A percentile compares a stretch with the other conserved stretches of the same genome.
Conservation (phyloP, 352 stramenopile species). For the Peronospora belbahrii region DNA sequence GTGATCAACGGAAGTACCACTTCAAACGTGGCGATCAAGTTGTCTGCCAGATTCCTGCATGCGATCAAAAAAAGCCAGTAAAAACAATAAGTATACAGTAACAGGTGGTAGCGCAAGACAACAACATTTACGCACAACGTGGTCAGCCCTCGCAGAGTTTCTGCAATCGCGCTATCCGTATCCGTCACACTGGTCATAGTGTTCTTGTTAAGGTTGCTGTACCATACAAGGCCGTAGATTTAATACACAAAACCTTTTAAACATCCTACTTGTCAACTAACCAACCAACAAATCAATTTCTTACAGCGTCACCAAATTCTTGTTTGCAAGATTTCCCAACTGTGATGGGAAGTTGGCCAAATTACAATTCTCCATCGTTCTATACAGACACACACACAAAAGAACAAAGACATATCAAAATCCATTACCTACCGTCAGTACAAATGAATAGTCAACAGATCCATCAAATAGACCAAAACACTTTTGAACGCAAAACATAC, state of each 20-base stretch:
- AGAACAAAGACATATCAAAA: too few relatives aligned
- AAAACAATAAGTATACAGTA: slow-evolving; percentile 2
- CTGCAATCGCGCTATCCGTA: slow-evolving; percentile 26
- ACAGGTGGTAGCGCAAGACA: background rate
- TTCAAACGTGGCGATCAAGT: slow-evolving; percentile 39
- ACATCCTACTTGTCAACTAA: background rate
- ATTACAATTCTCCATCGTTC: slow-evolving; percentile 64
- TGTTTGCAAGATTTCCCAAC: slow-evolving; percentile 34
- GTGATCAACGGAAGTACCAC: slow-evolving; percentile 31
- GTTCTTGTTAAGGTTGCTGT: slow-evolving; percentile 57
- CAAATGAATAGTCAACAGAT: too few relatives aligned
- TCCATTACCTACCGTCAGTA: too few relatives aligned
- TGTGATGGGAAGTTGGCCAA: slow-evolving; percentile 41
- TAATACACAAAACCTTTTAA: background rate
- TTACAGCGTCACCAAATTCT: slow-evolving; percentile 49
- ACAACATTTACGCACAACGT: slow-evolving; percentile 27
- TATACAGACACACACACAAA: slow-evolving; percentile 16
- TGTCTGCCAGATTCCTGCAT: slow-evolving; percentile 40
- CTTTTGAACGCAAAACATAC: slow-evolving; percentile 12
- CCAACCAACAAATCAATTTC: slow-evolving; percentile 5
- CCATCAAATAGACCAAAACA: slow-evolving; percentile 1
- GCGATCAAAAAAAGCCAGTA: background rate
- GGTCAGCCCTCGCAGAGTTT: slow-evolving; percentile 35
- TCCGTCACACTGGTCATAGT: slow-evolving; percentile 33
- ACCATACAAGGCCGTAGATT: background rate